phyloP scores from a whole-genome alignment of 768 basidiomycete genomes.

The Lactarius vividus region DNA sequence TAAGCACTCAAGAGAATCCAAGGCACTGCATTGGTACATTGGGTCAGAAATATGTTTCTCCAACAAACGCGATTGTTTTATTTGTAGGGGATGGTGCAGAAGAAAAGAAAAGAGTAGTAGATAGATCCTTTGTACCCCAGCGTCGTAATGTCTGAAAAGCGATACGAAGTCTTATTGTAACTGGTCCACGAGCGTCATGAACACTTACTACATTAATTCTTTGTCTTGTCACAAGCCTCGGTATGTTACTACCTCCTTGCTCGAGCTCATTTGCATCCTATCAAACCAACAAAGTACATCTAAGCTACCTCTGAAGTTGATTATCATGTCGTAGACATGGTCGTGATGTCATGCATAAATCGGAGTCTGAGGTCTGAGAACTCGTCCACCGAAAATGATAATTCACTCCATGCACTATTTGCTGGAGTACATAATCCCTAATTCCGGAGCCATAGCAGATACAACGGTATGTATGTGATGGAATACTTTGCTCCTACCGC shows the following conservation, averaged over 20 bases:
- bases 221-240: neutral
- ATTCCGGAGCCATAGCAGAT: neutral
- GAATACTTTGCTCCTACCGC: neutral
- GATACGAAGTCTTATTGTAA: conserved; percentile 1
- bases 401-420: neutral
- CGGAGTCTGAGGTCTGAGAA: too few species aligned
- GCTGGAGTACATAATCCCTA: neutral
- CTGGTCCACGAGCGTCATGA: neutral
- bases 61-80: neutral
- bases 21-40: neutral
- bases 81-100: neutral
- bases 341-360: too few species aligned
- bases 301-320: too few species aligned
- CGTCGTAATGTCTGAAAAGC: conserved; percentile 11
- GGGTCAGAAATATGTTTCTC: conserved; percentile 6
- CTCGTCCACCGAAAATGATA: too few species aligned
- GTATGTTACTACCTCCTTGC: neutral
- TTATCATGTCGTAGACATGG: too few species aligned
- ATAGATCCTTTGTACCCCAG: conserved; percentile 17
- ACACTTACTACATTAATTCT: neutral
- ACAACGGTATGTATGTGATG: neutral
- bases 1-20: neutral
- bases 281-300: neutral
- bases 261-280: neutral
- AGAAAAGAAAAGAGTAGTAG: conserved; percentile 17